Conservation (phyloP, 768 basidiomycete genomes). For the Scleroderma bovista region DNA sequence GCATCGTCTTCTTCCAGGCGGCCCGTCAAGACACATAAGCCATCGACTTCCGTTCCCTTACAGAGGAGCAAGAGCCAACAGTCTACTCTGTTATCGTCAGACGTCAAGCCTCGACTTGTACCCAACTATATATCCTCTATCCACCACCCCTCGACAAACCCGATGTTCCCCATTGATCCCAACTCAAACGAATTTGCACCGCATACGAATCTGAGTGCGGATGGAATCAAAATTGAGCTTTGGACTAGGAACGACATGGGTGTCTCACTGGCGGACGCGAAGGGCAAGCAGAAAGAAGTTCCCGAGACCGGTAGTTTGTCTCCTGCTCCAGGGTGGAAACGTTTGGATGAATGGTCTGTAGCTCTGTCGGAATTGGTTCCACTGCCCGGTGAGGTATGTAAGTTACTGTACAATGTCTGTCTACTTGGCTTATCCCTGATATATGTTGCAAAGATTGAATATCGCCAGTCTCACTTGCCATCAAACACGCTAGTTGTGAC, state of each 20-base stretch:
- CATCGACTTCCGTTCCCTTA: slow-evolving; percentile 19
- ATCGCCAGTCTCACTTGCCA: slow-evolving; percentile 45
- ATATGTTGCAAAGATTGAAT: slow-evolving; percentile 27
- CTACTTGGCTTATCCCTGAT: slow-evolving; percentile 7
- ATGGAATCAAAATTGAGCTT: slow-evolving; percentile 49
- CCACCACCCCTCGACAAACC: slow-evolving; percentile 82
- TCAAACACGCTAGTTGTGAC: slow-evolving; percentile 70
- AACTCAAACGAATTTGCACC: slow-evolving; percentile 47
- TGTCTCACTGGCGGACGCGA: slow-evolving; percentile 11
- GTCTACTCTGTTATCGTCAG: slow-evolving; percentile 14
- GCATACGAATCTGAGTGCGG: slow-evolving; percentile 48
- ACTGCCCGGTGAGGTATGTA: slow-evolving; percentile 57
- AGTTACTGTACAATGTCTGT: slow-evolving; percentile 5
- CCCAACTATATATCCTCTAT: slow-evolving; percentile 76
- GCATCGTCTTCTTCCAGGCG: slow-evolving; percentile 11
- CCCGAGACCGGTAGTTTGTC: slow-evolving; percentile 9
- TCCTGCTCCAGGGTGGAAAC: slow-evolving; percentile 49
- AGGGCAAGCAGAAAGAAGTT: slow-evolving; percentile 44
- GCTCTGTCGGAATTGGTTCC: slow-evolving; percentile 52
- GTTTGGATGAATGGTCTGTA: slow-evolving; percentile 65
- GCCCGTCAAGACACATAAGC: slow-evolving; percentile 16
- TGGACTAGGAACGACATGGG: slow-evolving; percentile 44
- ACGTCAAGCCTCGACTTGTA: slow-evolving; percentile 11
- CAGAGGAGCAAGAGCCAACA: slow-evolving; percentile 23
- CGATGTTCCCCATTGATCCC: slow-evolving; percentile 60